phyloP scores from a whole-genome alignment of 352 stramenopile species.

The Aphanomyces invadans region DNA sequence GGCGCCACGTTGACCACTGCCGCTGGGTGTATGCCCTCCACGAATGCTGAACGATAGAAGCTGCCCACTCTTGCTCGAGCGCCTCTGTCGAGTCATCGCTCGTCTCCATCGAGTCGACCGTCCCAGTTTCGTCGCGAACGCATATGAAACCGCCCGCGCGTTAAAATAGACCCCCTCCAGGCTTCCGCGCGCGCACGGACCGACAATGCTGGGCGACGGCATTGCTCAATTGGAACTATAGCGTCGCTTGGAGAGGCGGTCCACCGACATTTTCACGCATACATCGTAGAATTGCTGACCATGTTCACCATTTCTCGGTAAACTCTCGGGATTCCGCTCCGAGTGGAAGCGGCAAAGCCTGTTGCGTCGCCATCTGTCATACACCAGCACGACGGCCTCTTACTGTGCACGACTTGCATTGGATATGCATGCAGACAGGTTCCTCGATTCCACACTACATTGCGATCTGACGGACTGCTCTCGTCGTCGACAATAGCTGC shows the following conservation, averaged over 20 bases:
- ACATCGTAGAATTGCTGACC: too few species aligned
- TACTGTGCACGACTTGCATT: conserved; percentile 12
- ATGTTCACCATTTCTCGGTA: conserved; percentile 10
- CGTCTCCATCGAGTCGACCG: too few species aligned
- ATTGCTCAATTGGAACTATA: too few species aligned
- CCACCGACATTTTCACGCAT: too few species aligned
- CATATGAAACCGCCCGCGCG: background rate
- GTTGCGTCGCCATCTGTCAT: conserved; percentile 7
- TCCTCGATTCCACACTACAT: background rate
- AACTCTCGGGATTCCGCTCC: conserved; percentile 11
- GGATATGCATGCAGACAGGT: background rate
- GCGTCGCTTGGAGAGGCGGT: too few species aligned
- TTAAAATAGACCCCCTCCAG: too few species aligned
- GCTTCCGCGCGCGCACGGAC: too few species aligned
- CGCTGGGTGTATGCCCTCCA: conserved; percentile 18
- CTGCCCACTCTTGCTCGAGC: conserved; percentile 19
- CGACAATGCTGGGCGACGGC: too few species aligned
- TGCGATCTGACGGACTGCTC: too few species aligned
- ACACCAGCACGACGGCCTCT: conserved; percentile 12
- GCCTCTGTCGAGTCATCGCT: background rate
- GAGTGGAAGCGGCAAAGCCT: conserved; percentile 16
- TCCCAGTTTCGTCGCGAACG: too few species aligned
- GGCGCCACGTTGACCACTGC: conserved; percentile 10
- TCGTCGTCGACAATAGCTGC: background rate
- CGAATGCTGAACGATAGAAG: conserved; percentile 10